Evolutionary conservation across 106 monocot genomes (phyloP), one percentile per base, ranked within the genome.

Genomic region (Dendrobium officinale): DNA sequence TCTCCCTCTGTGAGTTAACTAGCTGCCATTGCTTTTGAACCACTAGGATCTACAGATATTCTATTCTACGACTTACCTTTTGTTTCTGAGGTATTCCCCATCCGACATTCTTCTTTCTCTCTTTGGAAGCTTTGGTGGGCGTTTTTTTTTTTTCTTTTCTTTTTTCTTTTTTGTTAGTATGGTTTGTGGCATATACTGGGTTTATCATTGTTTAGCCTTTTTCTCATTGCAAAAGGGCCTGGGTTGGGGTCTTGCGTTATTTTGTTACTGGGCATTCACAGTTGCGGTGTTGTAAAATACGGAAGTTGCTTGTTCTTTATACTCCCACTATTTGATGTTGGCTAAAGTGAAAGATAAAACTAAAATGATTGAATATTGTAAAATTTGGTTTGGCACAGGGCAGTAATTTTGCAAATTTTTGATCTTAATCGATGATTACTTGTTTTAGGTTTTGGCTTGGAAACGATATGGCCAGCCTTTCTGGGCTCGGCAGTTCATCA

Each of bases 391-490:
- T 15, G 33, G 2, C n/a, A 0, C 27, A 11, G 70, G 51, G 51
- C 44, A 5, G 44, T 44, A 15, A 51, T 31, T 33, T 70, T 31
- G 33, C 70, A 11, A 11, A 70, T 37, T 31, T 11, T 15, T 74
- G 18, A 11, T 74, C n/a, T 44, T 43, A 2, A 10, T n/a, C 20
- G 43, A 19, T 74, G 74, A 2, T n/a, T 31, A 70, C 70, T 43
- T 74, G 41, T 19, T 13, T 74, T 74, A 74, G 74, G 74, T 74
- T 17, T 44, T 74, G 2, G 43, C 43, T 74, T 44, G 41, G 43
- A n/a, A 44, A 74, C 41, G 55, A 55, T 55, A 87, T 83, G 78
- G 67, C 80, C 7, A 44, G 49, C 72, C 80, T 84, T 42, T 58
- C 83, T 49, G 79, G 79, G 29, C 78, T 79, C 18, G 67, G 55